Conservation (phyloP, 805 yeast species). For the Teunomyces kruisii region DNA sequence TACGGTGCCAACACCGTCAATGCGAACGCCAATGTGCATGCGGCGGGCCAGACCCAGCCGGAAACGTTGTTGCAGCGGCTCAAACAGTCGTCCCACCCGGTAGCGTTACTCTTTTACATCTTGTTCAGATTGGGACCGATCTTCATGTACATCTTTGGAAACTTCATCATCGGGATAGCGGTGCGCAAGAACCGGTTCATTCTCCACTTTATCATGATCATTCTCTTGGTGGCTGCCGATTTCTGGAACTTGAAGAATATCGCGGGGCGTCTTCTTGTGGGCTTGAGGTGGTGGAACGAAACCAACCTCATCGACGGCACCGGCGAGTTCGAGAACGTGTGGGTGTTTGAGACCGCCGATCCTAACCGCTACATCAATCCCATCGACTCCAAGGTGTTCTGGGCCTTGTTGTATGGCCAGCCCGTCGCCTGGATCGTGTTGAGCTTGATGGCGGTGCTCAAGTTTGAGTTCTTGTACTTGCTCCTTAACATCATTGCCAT, state of each 20-base stretch:
- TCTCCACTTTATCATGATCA: constrained; percentile 73
- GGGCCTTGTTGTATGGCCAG: constrained; percentile 73
- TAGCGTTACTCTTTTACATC: constrained; percentile 68
- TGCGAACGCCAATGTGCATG: neutral
- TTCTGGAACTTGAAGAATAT: constrained; percentile 94
- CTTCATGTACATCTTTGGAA: constrained; percentile 67
- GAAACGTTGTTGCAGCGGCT: constrained; percentile 33
- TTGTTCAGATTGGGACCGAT: constrained; percentile 64
- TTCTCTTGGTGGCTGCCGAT: constrained; percentile 79
- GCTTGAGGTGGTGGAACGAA: constrained; percentile 97
- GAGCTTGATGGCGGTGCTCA: constrained; percentile 75
- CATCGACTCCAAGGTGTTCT: constrained; percentile 85
- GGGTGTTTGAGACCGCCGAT: constrained; percentile 90
- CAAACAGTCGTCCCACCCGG: constrained; percentile 76
- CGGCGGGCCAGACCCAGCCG: neutral
- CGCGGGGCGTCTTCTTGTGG: constrained; percentile 85
- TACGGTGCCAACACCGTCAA: neutral
- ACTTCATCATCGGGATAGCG: constrained; percentile 53
- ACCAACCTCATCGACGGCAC: constrained; percentile 41
- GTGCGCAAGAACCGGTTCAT: constrained; percentile 47
- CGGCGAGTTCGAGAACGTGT: constrained; percentile 60
- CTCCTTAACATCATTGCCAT: constrained; percentile 66
- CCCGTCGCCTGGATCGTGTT: constrained; percentile 76
- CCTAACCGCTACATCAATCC: constrained; percentile 76
- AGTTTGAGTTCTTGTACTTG: constrained; percentile 68